A percentile compares a stretch with the other conserved stretches of the same genome.
Evolutionary conservation across 208 protist species (phyloP).

Genomic region (Trypanosoma cruzi): DNA sequence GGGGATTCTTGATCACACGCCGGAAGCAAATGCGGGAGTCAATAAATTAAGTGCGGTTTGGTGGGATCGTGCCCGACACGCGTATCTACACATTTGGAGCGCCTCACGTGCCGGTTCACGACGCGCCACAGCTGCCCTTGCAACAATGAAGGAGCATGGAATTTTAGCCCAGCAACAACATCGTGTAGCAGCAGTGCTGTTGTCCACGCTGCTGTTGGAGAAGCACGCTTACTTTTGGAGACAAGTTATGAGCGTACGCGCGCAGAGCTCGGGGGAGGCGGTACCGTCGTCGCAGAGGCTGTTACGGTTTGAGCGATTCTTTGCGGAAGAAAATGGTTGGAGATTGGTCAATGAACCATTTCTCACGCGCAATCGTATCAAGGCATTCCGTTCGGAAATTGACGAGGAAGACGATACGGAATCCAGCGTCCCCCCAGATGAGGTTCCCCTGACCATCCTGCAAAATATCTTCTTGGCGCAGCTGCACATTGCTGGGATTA

Average conservation of each 20-base stretch:
- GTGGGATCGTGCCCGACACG: slow-evolving; percentile 16
- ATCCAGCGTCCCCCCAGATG: slow-evolving; percentile 7
- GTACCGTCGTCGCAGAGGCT: slow-evolving; percentile 29
- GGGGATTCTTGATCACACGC: slow-evolving; percentile 21
- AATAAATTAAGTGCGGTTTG: slow-evolving; percentile 13
- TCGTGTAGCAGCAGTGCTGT: slow-evolving; percentile 40
- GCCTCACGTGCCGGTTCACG: slow-evolving; percentile 40
- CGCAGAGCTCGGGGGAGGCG: neutral
- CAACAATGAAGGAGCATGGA: slow-evolving; percentile 69
- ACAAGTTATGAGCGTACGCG: slow-evolving; percentile 30
- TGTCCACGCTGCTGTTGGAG: slow-evolving; percentile 37
- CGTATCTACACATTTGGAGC: slow-evolving; percentile 25
- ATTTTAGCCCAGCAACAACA: slow-evolving; percentile 47
- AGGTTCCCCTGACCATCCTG: slow-evolving; percentile 1
- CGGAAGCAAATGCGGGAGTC: neutral
- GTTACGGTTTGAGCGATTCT: slow-evolving; percentile 61
- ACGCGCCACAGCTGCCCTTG: slow-evolving; percentile 51
- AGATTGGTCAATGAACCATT: slow-evolving; percentile 51
- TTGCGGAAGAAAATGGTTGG: slow-evolving; percentile 49
- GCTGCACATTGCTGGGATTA: slow-evolving; percentile 58
- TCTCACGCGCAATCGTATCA: slow-evolving; percentile 32
- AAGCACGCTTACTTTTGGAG: slow-evolving; percentile 37
- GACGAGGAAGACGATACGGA: slow-evolving; percentile 28
- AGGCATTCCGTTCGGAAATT: slow-evolving; percentile 34
- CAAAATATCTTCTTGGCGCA: slow-evolving; percentile 33